Evolutionary conservation across 306 rosid species (phyloP), one percentile per base, ranked within the genome.

Genomic region (Crotalaria pallida): DNA sequence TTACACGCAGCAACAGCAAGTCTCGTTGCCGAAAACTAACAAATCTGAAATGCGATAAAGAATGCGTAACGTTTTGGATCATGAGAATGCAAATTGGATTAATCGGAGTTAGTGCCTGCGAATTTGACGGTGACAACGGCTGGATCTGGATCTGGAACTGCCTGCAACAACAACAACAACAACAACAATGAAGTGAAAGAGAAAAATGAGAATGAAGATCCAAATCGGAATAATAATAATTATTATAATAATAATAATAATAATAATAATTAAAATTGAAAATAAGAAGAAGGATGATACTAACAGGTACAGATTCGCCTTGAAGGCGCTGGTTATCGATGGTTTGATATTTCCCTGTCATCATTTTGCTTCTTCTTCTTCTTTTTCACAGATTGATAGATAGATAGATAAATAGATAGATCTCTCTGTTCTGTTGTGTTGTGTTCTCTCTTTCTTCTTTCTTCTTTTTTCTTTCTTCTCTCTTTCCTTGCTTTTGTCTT

Each of bases 221-320:
- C 2, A 43, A 49, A 15, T 9, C 7, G 19, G 56, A 47, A 27
- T 9, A 3, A 19, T 31, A 8, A 31, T 1, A 31, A 31, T 31
- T n/a, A n/a, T n/a, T n/a, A n/a, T n/a, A n/a, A n/a, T n/a, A n/a
- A n/a, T n/a, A n/a, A n/a, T n/a, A n/a, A n/a, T n/a, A n/a, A n/a
- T n/a, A n/a, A n/a, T n/a, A n/a, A n/a, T n/a, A n/a, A n/a, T n/a
- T n/a, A n/a, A n/a, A n/a, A n/a, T n/a, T n/a, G n/a, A n/a, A n/a
- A n/a, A n/a, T n/a, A n/a, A n/a, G n/a, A n/a, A n/a, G n/a, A n/a
- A n/a, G n/a, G n/a, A 31, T 11, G 19, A 17, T 1, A 62, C 88
- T 75, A 47, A 90, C 97, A 18, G 98, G 89, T 31, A 93, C 98
- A 70, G 98, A 90, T 87, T 97, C 36, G 36, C 6, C 98, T 1